Conservation (phyloP, 148 eudicot species). For the Dianthus caryophyllus region DNA sequence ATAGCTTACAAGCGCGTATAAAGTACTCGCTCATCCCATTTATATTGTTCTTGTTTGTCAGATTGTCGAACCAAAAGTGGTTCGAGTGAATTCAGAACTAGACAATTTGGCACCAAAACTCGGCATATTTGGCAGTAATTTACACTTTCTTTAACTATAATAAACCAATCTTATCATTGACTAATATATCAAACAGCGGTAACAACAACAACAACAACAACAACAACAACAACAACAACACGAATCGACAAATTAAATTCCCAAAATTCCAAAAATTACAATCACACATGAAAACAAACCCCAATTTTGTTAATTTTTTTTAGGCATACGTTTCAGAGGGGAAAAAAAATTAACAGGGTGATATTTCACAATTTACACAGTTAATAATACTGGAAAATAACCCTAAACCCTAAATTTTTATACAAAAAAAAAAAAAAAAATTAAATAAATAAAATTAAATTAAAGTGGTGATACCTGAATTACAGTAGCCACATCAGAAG, state of each 20-base stretch:
- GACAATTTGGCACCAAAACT: no score
- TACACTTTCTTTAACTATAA: no score
- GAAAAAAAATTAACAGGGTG: neutral
- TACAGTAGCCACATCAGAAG: conserved; percentile 77
- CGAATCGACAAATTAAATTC: neutral
- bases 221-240: neutral
- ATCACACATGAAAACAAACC: neutral
- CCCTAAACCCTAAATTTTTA: neutral
- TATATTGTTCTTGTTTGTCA: neutral
- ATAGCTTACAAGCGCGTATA: neutral
- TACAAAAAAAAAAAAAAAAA: neutral
- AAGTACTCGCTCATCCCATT: neutral
- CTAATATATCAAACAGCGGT: no score
- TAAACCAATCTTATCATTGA: no score
- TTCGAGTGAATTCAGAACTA: no score
- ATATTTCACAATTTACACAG: neutral
- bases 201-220: conserved; percentile 3
- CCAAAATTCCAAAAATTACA: neutral
- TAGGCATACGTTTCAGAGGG: neutral
- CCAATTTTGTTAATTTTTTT: neutral
- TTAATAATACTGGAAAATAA: neutral
- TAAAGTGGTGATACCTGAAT: conserved; percentile 82
- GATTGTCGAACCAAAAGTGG: no score
- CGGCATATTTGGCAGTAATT: no score
- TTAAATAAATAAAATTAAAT: neutral